phyloP scores from a whole-genome alignment of 305 asterid genomes.

The Plantago coronopus region DNA sequence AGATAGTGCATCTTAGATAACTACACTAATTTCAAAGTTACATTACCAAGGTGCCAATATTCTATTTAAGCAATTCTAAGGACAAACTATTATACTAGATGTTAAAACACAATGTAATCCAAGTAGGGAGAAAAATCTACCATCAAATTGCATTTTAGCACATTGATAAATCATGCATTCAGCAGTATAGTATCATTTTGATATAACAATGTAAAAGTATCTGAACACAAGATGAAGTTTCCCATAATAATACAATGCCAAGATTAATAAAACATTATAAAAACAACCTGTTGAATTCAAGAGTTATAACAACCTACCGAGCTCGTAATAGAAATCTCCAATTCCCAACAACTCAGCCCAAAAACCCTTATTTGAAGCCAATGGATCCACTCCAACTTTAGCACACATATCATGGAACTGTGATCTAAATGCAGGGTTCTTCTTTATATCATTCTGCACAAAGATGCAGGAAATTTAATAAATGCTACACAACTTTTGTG shows the following conservation, averaged over 20 bases:
- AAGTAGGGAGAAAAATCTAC: not conserved
- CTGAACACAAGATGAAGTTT: no score
- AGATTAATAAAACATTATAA: not conserved
- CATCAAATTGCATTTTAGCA: no score
- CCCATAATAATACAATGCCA: no score
- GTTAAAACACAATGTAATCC: not conserved
- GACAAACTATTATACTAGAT: not conserved
- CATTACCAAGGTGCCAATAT: not conserved
- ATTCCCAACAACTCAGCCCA: constrained; percentile 98
- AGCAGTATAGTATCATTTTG: no score
- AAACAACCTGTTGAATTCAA: not conserved
- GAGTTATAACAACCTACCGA: constrained; percentile 49
- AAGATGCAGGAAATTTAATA: constrained; percentile 3
- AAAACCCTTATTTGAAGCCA: constrained; percentile 96
- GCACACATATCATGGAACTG: constrained; percentile 99
- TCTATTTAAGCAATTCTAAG: not conserved
- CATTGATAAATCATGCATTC: no score
- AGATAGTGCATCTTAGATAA: not conserved
- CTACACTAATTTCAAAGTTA: not conserved
- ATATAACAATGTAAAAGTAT: no score
- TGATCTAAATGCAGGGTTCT: constrained; percentile 89
- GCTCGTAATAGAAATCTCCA: constrained; percentile 96
- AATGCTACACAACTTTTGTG: no score
- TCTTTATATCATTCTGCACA: constrained; percentile 89
- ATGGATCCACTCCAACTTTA: constrained; percentile 95